Base-by-base conservation (phyloP, 1,139 yeast species). In the Protomyces gravidus region DNA sequence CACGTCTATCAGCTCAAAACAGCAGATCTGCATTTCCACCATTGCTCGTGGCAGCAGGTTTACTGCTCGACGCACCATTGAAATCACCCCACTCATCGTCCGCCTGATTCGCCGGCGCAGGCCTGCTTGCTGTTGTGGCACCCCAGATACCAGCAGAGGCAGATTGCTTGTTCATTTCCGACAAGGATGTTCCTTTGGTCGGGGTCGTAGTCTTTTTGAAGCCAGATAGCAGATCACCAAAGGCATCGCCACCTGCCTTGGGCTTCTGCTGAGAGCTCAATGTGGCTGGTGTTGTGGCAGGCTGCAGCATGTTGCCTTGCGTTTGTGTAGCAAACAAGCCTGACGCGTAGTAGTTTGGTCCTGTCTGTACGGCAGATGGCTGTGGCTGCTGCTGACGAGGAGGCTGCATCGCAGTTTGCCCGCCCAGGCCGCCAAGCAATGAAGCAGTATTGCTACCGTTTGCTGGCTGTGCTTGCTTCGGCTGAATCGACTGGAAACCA, bases 141-240 rank as follows among this genome's bases (percentile, higher is more conserved):
- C 51, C 58, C 58, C 58, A 53, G 36, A 53, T 53, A 5, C 58
- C 58, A n/a, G 58, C 58, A 1, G 51, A 46, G 13, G 58, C 58
- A 21, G 49, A 46, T 49, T 53, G 47, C 51, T 46, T 53, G 51
- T 53, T 53, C 58, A 53, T 53, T 27, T 53, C 58, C 11, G 58
- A 50, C 5, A 53, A 21, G 7, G 58, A 53, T 17, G 47, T 50
- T 15, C 58, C 58, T 19, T 53, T 53, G 15, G 58, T 36, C 25
- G 19, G 51, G 9, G 39, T 45, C 23, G 33, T 50, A 23, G 58
- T 42, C 36, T 53, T 53, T 45, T 53, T 53, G 47, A 53, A 53
- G 2, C 58, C 58, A 23, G 50, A 21, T 5, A 53, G 47, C 50
- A 53, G 26, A 46, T 53, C 58, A 6, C 58, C 58, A 19, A 53